phyloP scores from a whole-genome alignment of 192 early-diverging fungal species.

The Thamnidium elegans region DNA sequence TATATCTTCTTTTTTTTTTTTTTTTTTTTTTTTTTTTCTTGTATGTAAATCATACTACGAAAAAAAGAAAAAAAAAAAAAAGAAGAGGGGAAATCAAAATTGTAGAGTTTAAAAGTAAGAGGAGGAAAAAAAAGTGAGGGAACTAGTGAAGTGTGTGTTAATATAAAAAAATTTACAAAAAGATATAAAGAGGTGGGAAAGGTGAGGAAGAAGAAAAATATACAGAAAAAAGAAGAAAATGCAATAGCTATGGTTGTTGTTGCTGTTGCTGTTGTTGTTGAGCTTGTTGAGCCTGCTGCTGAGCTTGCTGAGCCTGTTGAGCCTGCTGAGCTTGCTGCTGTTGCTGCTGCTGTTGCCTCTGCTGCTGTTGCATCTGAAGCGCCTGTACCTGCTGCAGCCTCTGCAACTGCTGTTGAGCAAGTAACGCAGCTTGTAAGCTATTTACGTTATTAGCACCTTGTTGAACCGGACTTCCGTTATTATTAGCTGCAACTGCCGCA shows the following conservation, averaged over 20 bases:
- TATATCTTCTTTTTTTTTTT: too few relatives aligned
- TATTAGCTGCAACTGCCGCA: slow-evolving; percentile 6
- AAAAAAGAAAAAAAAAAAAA: too few relatives aligned
- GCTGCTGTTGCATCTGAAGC: slow-evolving; percentile 26
- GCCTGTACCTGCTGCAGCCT: too few relatives aligned
- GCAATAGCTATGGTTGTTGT: not conserved
- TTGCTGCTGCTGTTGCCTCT: slow-evolving; percentile 18
- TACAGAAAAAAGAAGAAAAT: not conserved
- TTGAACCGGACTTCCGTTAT: not conserved
- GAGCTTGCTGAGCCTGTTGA: slow-evolving; percentile 8
- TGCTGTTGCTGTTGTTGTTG: too few relatives aligned
- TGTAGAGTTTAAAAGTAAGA: too few relatives aligned
- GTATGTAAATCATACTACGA: too few relatives aligned
- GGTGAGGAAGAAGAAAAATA: not conserved
- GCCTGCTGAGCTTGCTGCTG: slow-evolving; percentile 24
- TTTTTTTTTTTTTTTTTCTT: too few relatives aligned
- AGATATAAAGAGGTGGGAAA: not conserved
- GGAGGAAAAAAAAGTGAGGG: too few relatives aligned
- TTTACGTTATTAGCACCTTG: not conserved
- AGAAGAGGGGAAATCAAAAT: too few relatives aligned
- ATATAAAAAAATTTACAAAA: not conserved
- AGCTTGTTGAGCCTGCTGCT: too few relatives aligned
- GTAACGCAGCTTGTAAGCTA: not conserved
- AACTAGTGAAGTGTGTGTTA: too few relatives aligned
- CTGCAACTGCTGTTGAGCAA: too few relatives aligned